Conservation (phyloP, 192 early-diverging fungal genomes). For the Podila epigama region DNA sequence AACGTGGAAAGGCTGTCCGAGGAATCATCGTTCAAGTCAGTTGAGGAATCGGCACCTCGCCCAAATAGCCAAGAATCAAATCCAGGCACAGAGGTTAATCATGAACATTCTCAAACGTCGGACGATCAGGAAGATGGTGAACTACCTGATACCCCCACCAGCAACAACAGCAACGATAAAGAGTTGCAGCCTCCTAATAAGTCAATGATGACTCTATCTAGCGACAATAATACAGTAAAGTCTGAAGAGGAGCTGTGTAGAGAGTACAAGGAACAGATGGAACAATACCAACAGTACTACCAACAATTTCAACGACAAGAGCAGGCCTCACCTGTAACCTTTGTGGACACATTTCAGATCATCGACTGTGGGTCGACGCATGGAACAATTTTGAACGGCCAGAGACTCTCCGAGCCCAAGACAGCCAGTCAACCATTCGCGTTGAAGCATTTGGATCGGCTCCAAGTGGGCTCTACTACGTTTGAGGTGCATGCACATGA, state of each 20-base stretch:
- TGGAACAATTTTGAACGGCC: conserved; percentile 76
- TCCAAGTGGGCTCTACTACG: conserved; percentile 65
- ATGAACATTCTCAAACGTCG: conserved; percentile 1
- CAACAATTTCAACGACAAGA: not conserved
- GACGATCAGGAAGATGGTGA: conserved; percentile 31
- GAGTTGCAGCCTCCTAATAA: not conserved
- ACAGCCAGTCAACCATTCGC: conserved; percentile 62
- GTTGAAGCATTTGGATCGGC: conserved; percentile 62
- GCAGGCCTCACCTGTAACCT: not conserved
- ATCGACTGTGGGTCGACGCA: conserved; percentile 77
- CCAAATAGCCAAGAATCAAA: too few relatives aligned
- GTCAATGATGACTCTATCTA: not conserved
- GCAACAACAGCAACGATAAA: not conserved
- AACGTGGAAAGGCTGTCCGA: too few relatives aligned
- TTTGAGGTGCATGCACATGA: conserved; percentile 72
- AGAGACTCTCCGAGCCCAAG: conserved; percentile 70
- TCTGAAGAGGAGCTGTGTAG: not conserved
- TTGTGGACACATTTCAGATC: conserved; percentile 54
- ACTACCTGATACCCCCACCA: conserved; percentile 17
- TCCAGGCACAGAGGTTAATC: too few relatives aligned
- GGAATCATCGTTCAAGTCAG: too few relatives aligned
- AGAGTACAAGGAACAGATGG: conserved; percentile 22
- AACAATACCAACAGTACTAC: conserved; percentile 27
- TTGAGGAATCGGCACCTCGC: not conserved
- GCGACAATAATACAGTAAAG: not conserved